Conservation (phyloP, 78 protist species). For the slime mould (Dictyostelium discoideum) region dicty_2.7 NC_007088.5:4258501-4259000, state of each 20-base stretch:
- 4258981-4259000: conserved; percentile 73
- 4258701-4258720: conserved; percentile 84
- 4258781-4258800: conserved; percentile 22
- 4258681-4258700: conserved; percentile 94
- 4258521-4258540: conserved; percentile 68
- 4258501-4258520: conserved; percentile 54
- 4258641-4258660: conserved; percentile 90
- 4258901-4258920: conserved; percentile 26
- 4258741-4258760: not conserved
- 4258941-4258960: conserved; percentile 48
- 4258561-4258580: conserved; percentile 88
- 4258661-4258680: conserved; percentile 87
- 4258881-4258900: not conserved
- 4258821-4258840: conserved; percentile 97
- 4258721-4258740: not conserved
- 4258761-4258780: not conserved
- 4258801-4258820: conserved; percentile 92
- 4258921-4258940: conserved; percentile 9
- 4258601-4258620: conserved; percentile 70
- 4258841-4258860: conserved; percentile 94
- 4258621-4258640: conserved; percentile 91
- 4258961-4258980: conserved; percentile 67
- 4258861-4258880: conserved; percentile 69
- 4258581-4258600: conserved; percentile 88
- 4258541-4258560: conserved; percentile 84